phyloP scores from a whole-genome alignment of 2,329 filamentous ascomycete genomes.

The Amauroascus niger region DNA sequence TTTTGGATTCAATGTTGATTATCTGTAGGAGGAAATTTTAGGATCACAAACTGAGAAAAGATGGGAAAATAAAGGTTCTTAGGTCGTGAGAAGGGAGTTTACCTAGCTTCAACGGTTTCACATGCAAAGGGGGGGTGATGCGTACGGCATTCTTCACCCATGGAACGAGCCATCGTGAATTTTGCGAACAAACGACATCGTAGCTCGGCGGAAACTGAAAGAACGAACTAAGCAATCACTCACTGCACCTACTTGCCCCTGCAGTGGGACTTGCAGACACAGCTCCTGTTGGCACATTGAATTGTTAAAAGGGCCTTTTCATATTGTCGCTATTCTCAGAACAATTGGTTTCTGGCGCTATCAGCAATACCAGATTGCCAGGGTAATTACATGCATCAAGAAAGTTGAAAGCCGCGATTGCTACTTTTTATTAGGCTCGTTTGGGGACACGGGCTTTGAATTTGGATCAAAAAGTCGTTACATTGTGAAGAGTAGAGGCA shows the following conservation, averaged over 20 bases:
- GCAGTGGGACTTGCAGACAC: neutral
- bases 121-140: neutral
- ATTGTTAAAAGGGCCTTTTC: too few species aligned
- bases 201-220: slow-evolving; percentile 1
- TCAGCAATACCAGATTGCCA: too few species aligned
- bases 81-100: neutral
- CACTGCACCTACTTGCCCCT: neutral
- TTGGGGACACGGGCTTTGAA: neutral
- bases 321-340: too few species aligned
- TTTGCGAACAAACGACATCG: too few species aligned
- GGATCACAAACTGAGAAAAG: neutral
- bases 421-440: neutral
- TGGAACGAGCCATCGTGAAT: too few species aligned
- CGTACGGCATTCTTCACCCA: neutral
- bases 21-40: neutral
- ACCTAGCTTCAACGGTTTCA: neutral
- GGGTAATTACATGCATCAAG: too few species aligned
- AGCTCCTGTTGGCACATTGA: too few species aligned
- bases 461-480: neutral
- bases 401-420: neutral
- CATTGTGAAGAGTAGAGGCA: slow-evolving; percentile 3
- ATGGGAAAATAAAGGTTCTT: neutral
- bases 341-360: too few species aligned
- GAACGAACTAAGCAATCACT: slow-evolving; percentile 2
- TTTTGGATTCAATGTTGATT: neutral